A percentile compares a stretch with the other conserved stretches of the same genome.
Conservation (phyloP, 2,329 filamentous ascomycete genomes). For the Fusarium tjaetaba region DNA sequence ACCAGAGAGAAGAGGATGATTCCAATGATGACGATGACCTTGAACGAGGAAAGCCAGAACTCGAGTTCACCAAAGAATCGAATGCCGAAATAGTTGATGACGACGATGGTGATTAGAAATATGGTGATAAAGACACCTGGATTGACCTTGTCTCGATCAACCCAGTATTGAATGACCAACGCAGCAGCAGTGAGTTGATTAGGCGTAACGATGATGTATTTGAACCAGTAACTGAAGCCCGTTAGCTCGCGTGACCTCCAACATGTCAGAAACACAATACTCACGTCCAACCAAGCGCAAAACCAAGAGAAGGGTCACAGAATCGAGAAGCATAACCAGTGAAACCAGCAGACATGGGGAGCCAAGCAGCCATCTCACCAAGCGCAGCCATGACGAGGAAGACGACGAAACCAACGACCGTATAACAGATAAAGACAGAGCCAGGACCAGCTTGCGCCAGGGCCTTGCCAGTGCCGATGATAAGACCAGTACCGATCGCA, state of each 20-base stretch:
- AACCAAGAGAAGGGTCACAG: slow-evolving; percentile 82
- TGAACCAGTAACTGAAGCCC: slow-evolving; percentile 65
- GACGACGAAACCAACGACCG: slow-evolving; percentile 75
- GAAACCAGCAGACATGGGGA: slow-evolving; percentile 81
- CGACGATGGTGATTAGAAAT: slow-evolving; percentile 69
- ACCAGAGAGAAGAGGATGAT: slow-evolving; percentile 73
- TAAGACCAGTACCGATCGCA: slow-evolving; percentile 78
- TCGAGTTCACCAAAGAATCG: slow-evolving; percentile 73
- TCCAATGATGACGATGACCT: slow-evolving; percentile 72
- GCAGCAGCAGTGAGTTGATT: slow-evolving; percentile 86
- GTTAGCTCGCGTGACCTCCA: slow-evolving; percentile 12
- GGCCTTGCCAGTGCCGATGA: slow-evolving; percentile 72
- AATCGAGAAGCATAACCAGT: slow-evolving; percentile 83
- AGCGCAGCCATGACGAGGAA: slow-evolving; percentile 84
- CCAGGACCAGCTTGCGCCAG: slow-evolving; percentile 67
- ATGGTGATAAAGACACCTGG: slow-evolving; percentile 83
- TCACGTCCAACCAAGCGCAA: slow-evolving; percentile 78
- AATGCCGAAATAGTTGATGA: slow-evolving; percentile 76
- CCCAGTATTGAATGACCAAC: slow-evolving; percentile 83
- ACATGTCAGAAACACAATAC: slow-evolving; percentile 36
- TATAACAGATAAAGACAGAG: slow-evolving; percentile 77
- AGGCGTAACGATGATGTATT: slow-evolving; percentile 88
- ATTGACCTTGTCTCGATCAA: slow-evolving; percentile 71
- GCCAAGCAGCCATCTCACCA: slow-evolving; percentile 86
- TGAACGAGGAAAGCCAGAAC: slow-evolving; percentile 72